Percentiles rank a stretch among this genome's conserved stretches.
phyloP scores from a whole-genome alignment of 208 protist species.

The Trypanosomatidae sp. region DNA sequence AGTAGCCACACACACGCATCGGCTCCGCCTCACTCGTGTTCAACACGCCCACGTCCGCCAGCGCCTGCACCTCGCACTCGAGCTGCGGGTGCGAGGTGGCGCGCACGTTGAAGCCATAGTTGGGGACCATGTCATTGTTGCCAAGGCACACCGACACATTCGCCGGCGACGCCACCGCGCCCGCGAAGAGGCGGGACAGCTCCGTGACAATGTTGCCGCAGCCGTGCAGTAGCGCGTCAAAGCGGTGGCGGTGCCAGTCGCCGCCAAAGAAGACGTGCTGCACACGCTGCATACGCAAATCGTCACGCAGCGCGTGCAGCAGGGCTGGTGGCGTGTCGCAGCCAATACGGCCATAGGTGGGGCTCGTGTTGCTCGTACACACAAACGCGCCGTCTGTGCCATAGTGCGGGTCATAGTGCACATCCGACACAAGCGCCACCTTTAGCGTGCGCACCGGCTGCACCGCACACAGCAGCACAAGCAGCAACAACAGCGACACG shows the following conservation, averaged over 20 bases:
- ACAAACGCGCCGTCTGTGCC: constrained; percentile 18
- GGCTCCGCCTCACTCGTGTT: constrained; percentile 9
- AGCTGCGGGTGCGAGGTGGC: constrained; percentile 10
- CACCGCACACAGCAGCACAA: neutral
- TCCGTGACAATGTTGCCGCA: constrained; percentile 9
- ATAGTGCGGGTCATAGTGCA: constrained; percentile 72
- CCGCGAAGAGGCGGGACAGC: constrained; percentile 3
- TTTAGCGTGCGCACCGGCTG: constrained; percentile 1
- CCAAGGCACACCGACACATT: constrained; percentile 16
- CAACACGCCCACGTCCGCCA: constrained; percentile 15
- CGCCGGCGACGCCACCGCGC: constrained; percentile 4
- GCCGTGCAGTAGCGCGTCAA: constrained; percentile 7
- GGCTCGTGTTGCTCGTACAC: constrained; percentile 9
- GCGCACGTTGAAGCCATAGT: constrained; percentile 36
- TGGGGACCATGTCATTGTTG: constrained; percentile 69
- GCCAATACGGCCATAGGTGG: constrained; percentile 11
- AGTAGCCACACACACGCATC: constrained; percentile 54
- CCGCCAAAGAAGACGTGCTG: constrained; percentile 25
- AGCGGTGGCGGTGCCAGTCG: constrained; percentile 64
- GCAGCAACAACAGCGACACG: neutral
- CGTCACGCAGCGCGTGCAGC: constrained; percentile 17
- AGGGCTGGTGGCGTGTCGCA: constrained; percentile 50
- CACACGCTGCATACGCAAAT: constrained; percentile 15
- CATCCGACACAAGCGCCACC: constrained; percentile 51
- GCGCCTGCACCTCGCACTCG: constrained; percentile 7